A percentile compares a stretch with the other conserved stretches of the same genome.
Conservation (phyloP, 331 rosid genomes). For the Saraca asoca region DNA sequence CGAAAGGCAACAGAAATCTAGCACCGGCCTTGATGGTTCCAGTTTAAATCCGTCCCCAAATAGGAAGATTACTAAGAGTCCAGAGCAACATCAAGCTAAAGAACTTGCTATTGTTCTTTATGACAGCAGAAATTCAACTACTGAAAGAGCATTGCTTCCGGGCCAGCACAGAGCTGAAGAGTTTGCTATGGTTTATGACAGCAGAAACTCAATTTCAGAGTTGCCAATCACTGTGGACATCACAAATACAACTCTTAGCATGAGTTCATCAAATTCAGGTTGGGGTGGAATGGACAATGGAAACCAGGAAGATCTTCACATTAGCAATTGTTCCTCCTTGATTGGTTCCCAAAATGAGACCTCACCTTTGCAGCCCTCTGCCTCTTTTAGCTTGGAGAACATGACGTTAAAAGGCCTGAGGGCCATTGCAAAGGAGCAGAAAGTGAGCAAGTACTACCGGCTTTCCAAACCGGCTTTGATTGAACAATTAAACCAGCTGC, state of each 20-base stretch:
- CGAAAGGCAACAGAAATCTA: conserved; percentile 47
- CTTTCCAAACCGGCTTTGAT: conserved; percentile 43
- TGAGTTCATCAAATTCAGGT: conserved; percentile 26
- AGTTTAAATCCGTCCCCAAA: conserved; percentile 28
- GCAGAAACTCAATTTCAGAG: conserved; percentile 33
- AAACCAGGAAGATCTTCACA: conserved; percentile 35
- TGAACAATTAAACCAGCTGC: conserved; percentile 23
- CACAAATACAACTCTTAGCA: conserved; percentile 28
- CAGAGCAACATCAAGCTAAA: conserved; percentile 32
- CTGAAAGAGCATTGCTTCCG: conserved; percentile 4
- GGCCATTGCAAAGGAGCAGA: conserved; percentile 40
- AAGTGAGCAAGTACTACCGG: conserved; percentile 30
- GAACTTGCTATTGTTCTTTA: conserved; percentile 35
- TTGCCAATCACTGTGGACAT: conserved; percentile 21
- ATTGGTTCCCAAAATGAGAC: conserved; percentile 30
- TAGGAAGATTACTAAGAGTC: conserved; percentile 28
- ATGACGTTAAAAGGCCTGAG: conserved; percentile 40
- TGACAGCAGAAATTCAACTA: neutral
- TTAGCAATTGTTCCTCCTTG: conserved; percentile 1
- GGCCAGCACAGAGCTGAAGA: conserved; percentile 4
- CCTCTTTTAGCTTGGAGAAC: neutral
- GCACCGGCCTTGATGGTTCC: conserved; percentile 28
- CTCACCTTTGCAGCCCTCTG: conserved; percentile 11
- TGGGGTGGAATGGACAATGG: conserved; percentile 17
- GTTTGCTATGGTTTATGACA: conserved; percentile 25